A percentile compares a stretch with the other conserved stretches of the same genome.
Conservation (phyloP, 371 early-diverging fungal genomes). For the Fennellomyces sp. region DNA sequence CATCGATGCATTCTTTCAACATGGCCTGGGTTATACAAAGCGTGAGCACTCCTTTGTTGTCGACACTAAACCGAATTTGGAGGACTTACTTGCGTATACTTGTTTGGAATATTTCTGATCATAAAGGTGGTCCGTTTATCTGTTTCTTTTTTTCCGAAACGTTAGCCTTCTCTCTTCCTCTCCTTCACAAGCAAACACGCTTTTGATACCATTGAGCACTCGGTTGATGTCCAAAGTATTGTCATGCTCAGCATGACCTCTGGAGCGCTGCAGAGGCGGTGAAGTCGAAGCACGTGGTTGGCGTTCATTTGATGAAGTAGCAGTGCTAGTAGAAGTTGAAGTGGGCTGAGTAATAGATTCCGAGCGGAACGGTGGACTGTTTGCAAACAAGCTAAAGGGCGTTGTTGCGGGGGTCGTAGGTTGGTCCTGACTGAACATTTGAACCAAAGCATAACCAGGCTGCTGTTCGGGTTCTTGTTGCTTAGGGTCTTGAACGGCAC, state of each 20-base stretch:
- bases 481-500: background rate
- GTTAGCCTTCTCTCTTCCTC: no score
- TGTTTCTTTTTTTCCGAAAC: conserved; percentile 17
- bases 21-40: conserved; percentile 45
- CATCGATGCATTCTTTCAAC: conserved; percentile 80
- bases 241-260: background rate
- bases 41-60: background rate
- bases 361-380: background rate
- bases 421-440: no score
- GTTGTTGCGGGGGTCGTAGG: no score
- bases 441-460: no score
- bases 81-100: conserved; percentile 69
- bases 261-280: background rate
- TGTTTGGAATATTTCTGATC: conserved; percentile 94
- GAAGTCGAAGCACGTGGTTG: no score
- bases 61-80: background rate
- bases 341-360: no score
- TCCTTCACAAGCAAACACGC: no score
- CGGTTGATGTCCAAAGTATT: conserved; percentile 9
- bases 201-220: conserved; percentile 11
- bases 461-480: background rate
- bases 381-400: conserved; percentile 1
- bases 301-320: no score
- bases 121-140: conserved; percentile 87
- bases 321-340: background rate